Base-by-base conservation (phyloP, 2,329 filamentous ascomycete species). In the Fusarium brevicatenulatum region DNA sequence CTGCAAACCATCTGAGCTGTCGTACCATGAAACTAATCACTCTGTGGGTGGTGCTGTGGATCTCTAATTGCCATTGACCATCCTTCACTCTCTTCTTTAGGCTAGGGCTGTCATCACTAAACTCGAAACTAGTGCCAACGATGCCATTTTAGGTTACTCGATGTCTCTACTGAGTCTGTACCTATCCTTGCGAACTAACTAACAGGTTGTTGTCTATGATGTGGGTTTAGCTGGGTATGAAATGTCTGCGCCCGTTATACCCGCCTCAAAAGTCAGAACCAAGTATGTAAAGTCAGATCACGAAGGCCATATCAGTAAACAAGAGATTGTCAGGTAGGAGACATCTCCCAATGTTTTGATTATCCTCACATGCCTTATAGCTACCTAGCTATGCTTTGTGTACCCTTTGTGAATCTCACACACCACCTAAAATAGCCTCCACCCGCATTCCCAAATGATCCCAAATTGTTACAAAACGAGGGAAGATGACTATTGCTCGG, bases 381-480 rank as follows among this genome's bases (percentile, higher is more conserved):
- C 55, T 46, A 25, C 25, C 25, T 25, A 68, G 42, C 55, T 42
- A 37, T 66, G 50, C 50, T 53, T 72, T 72, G 52, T 65, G 50
- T 61, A 60, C 70, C 52, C 56, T 60, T 67, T 61, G 63, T 60
- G 46, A 56, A 47, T 47, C 63, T 63, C 47, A 32, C 56, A 66
- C 68, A 68, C 71, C 58, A 73, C 53, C 50, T 55, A 44, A 25
- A 60, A 74, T 66, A 37, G 49, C 58, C 55, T 50, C 61, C 71
- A 66, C 63, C 66, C 52, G 11, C 65, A 55, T n/a, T 57, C 54
- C 65, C 63, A 66, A 53, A 67, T 61, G 49, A 70, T 63, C 68
- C 71, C 60, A 74, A 72, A 70, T 74, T 74, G 71, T 74, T 74
- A 74, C 71, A 74, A 74, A 60, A 63, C 54, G 50, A 74, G 61